A percentile compares a stretch with the other conserved stretches of the same genome.
Conservation (phyloP, 345 rosid genomes). For the Turritis glabra region DNA sequence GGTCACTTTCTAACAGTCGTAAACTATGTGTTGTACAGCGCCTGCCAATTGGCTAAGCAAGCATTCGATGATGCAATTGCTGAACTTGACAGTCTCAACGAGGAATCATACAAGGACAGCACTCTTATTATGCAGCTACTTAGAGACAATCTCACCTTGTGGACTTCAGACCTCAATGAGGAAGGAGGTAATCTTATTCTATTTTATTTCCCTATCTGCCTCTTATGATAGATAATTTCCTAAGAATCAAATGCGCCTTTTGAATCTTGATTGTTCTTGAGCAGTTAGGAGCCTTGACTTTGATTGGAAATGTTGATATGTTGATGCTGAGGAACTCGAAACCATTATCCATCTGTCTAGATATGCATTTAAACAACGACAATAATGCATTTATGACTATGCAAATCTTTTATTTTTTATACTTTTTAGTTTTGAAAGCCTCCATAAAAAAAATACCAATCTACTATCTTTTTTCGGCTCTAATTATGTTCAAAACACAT, state of each 20-base stretch:
- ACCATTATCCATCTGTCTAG: background rate
- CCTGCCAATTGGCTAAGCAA: conserved; percentile 98
- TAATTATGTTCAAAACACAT: background rate
- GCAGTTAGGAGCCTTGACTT: background rate
- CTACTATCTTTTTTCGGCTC: background rate
- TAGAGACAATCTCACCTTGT: conserved; percentile 96
- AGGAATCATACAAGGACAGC: conserved; percentile 98
- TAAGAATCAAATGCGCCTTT: background rate
- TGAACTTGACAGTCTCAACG: conserved; percentile 89
- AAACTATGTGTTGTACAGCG: conserved; percentile 50
- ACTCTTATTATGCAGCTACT: conserved; percentile 97
- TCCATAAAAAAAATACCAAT: background rate
- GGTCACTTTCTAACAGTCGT: conserved; percentile 4
- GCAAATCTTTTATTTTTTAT: background rate
- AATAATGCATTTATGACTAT: background rate
- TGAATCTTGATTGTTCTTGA: conserved; percentile 1
- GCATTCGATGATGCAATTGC: conserved; percentile 99
- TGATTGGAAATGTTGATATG: background rate
- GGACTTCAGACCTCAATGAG: conserved; percentile 98
- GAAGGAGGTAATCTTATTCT: conserved; percentile 67
- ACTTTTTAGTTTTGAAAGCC: background rate
- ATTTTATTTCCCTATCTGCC: background rate
- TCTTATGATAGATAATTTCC: conserved; percentile 4
- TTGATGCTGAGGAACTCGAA: background rate
- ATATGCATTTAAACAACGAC: background rate